Conservation (phyloP, 257 asterid species). For the Salvia hispanica region DNA sequence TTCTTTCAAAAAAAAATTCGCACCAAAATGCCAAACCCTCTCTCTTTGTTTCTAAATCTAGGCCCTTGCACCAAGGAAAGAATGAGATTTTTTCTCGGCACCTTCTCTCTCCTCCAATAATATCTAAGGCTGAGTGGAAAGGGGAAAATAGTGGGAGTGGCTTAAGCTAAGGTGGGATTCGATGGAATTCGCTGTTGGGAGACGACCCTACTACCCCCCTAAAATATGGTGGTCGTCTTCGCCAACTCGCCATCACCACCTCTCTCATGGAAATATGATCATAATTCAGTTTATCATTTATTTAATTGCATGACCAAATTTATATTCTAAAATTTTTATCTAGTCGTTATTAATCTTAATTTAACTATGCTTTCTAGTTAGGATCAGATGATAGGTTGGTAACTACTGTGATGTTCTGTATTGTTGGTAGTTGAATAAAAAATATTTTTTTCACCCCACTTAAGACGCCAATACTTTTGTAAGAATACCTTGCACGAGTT, state of each 20-base stretch:
- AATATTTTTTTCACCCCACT: too few species aligned
- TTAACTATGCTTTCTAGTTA: too few species aligned
- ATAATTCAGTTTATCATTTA: too few species aligned
- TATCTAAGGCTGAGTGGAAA: conserved; percentile 27
- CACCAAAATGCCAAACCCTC: not conserved
- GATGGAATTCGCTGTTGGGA: conserved; percentile 46
- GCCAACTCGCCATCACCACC: not conserved
- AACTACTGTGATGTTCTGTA: too few species aligned
- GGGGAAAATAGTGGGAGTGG: conserved; percentile 17
- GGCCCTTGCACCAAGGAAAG: not conserved
- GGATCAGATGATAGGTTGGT: too few species aligned
- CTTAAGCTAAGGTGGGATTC: conserved; percentile 20
- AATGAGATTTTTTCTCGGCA: not conserved
- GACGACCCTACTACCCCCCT: conserved; percentile 37
- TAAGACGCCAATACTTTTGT: too few species aligned
- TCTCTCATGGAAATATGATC: too few species aligned
- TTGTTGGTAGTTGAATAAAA: too few species aligned
- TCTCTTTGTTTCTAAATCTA: conserved; percentile 4
- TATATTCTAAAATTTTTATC: too few species aligned
- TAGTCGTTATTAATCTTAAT: too few species aligned
- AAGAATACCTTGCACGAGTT: too few species aligned
- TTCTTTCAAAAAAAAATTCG: conserved; percentile 14
- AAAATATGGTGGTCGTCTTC: conserved; percentile 9
- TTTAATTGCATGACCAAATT: too few species aligned
- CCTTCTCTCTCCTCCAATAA: not conserved